Evolutionary conservation across 805 yeast genomes (phyloP), one percentile per base, ranked within the genome.

Genomic region (Candida vartiovaarae): DNA sequence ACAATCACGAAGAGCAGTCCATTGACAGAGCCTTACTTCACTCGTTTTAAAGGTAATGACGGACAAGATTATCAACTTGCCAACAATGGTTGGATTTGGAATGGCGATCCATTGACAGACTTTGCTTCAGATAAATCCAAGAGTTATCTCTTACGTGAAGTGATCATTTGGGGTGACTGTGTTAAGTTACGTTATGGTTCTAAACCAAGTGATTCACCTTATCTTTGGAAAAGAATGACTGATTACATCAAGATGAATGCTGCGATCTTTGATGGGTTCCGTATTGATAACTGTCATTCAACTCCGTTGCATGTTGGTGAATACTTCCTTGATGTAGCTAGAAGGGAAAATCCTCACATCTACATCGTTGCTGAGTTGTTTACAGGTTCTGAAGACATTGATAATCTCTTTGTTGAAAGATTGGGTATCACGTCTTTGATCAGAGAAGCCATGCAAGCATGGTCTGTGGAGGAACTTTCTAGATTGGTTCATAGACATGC

Each of bases 61-160:
- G 91, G 89, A 3, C 69, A 73, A 33, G 66, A 72, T 1, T 82
- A 80, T 67, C 82, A 85, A 7, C 67, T 91, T 46, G 98, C 96
- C 4, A 93, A 93, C 59, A 91, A 93, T 57, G 99, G 99, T 38
- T 91, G 98, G 97, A 88, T 93, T 44, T 91, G 99, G 99, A 90
- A 87, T 42, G 97, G 96, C 8, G 82, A 91, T 53, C 97, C 98
- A 2, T 65, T 90, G 45, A 83, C 87, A 3, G 98, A 91, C 65
- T 91, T 91, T 73, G 99, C 98, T 0, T 84, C 95, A 0, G 63
- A 72, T 28, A 54, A 80, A 43, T 79, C 95, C 5, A 83, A 78
- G 57, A 90, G 95, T 4, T 91, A 93, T 59, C 65, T 91, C 40
- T 73, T 95, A 42, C 76, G 99, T 59, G 96, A 91, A 62, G 95